A percentile compares a stretch with the other conserved stretches of the same genome.
Conservation (phyloP, 495 filamentous ascomycete species). For the Penicillium verhagenii region DNA sequence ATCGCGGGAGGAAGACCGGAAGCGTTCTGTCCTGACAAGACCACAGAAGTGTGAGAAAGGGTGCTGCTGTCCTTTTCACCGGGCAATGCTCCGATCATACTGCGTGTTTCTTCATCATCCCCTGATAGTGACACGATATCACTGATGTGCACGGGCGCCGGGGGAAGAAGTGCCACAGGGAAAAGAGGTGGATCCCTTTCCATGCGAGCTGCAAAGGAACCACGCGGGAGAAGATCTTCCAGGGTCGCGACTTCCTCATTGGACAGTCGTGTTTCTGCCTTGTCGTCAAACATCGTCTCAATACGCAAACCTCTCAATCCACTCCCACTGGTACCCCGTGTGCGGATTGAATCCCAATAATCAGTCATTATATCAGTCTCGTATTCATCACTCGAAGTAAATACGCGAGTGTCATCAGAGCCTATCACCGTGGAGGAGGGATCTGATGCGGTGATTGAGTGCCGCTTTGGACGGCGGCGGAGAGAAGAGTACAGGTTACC, state of each 20-base stretch:
- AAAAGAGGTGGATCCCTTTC: constrained; percentile 29
- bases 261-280: constrained; percentile 57
- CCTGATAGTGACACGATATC: constrained; percentile 23
- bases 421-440: constrained; percentile 78
- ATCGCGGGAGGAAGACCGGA: constrained; percentile 1
- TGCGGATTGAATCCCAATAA: constrained; percentile 89
- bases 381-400: constrained; percentile 77
- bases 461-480: constrained; percentile 41
- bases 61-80: constrained; percentile 20
- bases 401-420: constrained; percentile 78
- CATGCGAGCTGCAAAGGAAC: constrained; percentile 37
- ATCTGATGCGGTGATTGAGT: constrained; percentile 59
- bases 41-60: constrained; percentile 1
- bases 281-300: constrained; percentile 89
- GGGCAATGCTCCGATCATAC: constrained; percentile 35
- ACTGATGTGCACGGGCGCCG: constrained; percentile 26
- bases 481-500: constrained; percentile 25
- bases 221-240: constrained; percentile 47
- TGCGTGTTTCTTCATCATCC: constrained; percentile 32
- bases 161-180: constrained; percentile 52
- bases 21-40: background rate
- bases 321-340: constrained; percentile 66
- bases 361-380: constrained; percentile 86
- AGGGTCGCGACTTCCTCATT: constrained; percentile 60
- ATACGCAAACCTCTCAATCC: constrained; percentile 59